phyloP scores from a whole-genome alignment of 164 flowering plant species.

The Vitis labrusca region DNA sequence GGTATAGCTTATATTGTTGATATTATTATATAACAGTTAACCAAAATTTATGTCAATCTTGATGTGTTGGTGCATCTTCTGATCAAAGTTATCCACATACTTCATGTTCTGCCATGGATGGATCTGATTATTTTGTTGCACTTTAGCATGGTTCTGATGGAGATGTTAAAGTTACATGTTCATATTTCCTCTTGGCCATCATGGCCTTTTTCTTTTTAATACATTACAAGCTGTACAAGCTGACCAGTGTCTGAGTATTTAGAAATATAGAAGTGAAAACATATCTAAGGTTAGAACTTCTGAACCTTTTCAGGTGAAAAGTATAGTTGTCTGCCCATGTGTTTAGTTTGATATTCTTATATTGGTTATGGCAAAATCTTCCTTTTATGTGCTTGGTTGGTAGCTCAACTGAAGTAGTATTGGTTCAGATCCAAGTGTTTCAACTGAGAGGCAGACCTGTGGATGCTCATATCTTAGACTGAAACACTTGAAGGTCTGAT shows the following conservation, averaged over 20 bases:
- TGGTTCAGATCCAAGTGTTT: no score
- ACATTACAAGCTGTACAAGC: neutral
- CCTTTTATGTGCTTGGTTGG: neutral
- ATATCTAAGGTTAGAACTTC: neutral
- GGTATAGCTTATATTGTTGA: conserved; percentile 7
- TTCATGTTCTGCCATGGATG: neutral
- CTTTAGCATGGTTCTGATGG: neutral
- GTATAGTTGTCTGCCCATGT: neutral
- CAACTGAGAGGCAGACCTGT: no score
- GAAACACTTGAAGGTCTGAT: no score
- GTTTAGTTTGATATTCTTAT: neutral
- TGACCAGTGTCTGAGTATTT: neutral
- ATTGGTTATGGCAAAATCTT: neutral
- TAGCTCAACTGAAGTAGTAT: neutral
- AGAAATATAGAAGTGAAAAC: neutral
- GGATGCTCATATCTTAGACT: no score
- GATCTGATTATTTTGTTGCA: neutral
- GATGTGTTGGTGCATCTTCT: neutral
- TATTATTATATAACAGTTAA: neutral
- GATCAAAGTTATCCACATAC: neutral
- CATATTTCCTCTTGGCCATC: no score
- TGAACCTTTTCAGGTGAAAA: neutral
- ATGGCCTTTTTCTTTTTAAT: neutral
- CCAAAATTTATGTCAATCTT: neutral
- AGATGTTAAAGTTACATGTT: neutral